Base-by-base conservation (phyloP, 2,329 filamentous ascomycete species). In the Nemania sp. region DNA sequence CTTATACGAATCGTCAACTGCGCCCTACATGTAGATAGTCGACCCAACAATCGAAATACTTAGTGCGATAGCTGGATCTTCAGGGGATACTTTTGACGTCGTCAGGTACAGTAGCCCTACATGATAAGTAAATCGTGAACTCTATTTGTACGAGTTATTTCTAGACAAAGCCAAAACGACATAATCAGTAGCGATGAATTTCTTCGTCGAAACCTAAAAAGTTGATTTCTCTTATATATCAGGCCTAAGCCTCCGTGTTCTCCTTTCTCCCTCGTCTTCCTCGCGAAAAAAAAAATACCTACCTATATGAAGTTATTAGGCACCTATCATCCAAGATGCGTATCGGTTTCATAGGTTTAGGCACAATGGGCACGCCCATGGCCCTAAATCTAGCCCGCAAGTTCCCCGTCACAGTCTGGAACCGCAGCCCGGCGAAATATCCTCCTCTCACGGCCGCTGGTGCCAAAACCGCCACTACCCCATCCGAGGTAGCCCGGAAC, bases 301-400 rank as follows among this genome's bases (percentile, higher is more conserved):
- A n/a, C n/a, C n/a, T n/a, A n/a, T n/a, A n/a, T n/a, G n/a, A n/a
- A n/a, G n/a, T n/a, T n/a, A n/a, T n/a, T n/a, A n/a, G n/a, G n/a
- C n/a, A n/a, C n/a, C n/a, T n/a, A 10, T 29, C 8, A 3, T 52
- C 32, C 24, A 64, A 47, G 24, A 71, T 71, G 69, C 52, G 64
- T 15, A 62, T 79, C 24, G 77, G 78, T 5, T 80, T 79, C 60
- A 27, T 79, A 18, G 78, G 77, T 2, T 61, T 79, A 2, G 77
- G 78, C 22, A 70, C 72, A 18, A 79, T 79, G 77, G 76, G 76
- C 47, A 75, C 74, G 20, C 77, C 78, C 29, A 79, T 79, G 78
- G 77, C 78, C 41, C 64, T 78, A 43, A 77, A 78, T 41, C 71
- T 79, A 6, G 58, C 71, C n/a, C 72, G 72, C 5, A 64, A 71